Base-by-base conservation (phyloP, 2,329 filamentous ascomycete species). In the Fusarium pseudocircinatum region DNA sequence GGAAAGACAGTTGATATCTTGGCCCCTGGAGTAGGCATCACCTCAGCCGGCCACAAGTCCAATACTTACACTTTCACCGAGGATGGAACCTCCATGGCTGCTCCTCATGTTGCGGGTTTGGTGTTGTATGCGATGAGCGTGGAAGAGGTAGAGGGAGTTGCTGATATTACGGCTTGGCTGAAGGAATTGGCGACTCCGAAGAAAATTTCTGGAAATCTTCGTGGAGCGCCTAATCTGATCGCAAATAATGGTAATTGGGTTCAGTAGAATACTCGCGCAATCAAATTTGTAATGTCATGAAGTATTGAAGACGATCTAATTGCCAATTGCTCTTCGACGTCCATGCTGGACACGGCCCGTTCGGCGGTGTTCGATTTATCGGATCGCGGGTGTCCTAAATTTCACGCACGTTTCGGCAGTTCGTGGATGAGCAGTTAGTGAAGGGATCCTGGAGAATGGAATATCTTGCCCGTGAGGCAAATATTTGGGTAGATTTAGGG, bases 101-200 rank as follows among this genome's bases (percentile, higher is more conserved):
- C 83, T 14, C 88, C 87, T 6, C 86, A 88, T 65, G 82, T 89
- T 59, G 83, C 85, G n/a, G 88, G 88, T 1, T 74, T 90, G 2
- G 86, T 83, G 6, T 81, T 85, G 4, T 89, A 89, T 7, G 65
- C 52, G 1, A 69, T 69, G 67, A 69, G 65, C 4, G 59, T 69
- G 16, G 20, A 53, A 1, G 40, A 18, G 10, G n/a, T 69, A 3
- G 52, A 64, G 30, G 67, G 67, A 8, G 65, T 69, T 10, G 36
- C 26, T 6, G 65, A 47, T 15, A 43, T 69, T 2, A 69, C 65
- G 4, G 34, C 10, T 5, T 69, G 52, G 44, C 20, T 69, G 14
- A 69, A 69, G n/a, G 26, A 49, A 1, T 0, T 15, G 24, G 65
- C 59, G n/a, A 69, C 67, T 2, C 20, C 59, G 0, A 65, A 69